Conservation (phyloP, 176 grass and related monocot genomes). For the Leersia perrieri region DNA sequence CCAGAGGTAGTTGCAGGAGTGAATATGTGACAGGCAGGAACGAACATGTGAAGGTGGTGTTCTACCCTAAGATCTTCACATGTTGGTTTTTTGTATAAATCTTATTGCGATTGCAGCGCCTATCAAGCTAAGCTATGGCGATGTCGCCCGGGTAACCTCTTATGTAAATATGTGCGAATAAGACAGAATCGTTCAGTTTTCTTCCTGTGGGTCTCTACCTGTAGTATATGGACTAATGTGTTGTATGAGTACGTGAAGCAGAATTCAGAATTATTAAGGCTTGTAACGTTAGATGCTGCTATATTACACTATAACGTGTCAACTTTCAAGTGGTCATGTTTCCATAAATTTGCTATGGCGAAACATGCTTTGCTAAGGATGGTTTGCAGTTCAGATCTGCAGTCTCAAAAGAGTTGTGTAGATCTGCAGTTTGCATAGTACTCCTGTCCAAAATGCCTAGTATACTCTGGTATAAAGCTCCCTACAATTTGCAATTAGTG, state of each 20-base stretch:
- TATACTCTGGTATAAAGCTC: neutral
- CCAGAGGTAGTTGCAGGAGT: slow-evolving; percentile 29
- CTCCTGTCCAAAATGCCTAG: neutral
- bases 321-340: neutral
- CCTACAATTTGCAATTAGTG: neutral
- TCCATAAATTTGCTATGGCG: neutral
- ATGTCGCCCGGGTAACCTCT: slow-evolving; percentile 4
- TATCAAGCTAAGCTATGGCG: slow-evolving; percentile 27
- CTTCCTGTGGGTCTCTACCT: slow-evolving; percentile 1
- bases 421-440: neutral
- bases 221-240: slow-evolving; percentile 28
- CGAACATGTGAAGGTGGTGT: slow-evolving; percentile 29
- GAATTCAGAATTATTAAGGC: slow-evolving; percentile 22
- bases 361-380: neutral
- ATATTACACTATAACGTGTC: neutral
- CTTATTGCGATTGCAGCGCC: neutral
- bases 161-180: slow-evolving; percentile 48
- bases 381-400: slow-evolving; percentile 12
- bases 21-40: slow-evolving; percentile 40
- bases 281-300: slow-evolving; percentile 36
- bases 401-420: too few relatives aligned
- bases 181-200: neutral
- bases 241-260: slow-evolving; percentile 32
- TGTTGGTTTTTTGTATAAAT: slow-evolving; percentile 35
- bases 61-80: slow-evolving; percentile 15